Base-by-base conservation (phyloP, 1,284 basidiomycete species). In the Lignosus rhinocerotis region DNA sequence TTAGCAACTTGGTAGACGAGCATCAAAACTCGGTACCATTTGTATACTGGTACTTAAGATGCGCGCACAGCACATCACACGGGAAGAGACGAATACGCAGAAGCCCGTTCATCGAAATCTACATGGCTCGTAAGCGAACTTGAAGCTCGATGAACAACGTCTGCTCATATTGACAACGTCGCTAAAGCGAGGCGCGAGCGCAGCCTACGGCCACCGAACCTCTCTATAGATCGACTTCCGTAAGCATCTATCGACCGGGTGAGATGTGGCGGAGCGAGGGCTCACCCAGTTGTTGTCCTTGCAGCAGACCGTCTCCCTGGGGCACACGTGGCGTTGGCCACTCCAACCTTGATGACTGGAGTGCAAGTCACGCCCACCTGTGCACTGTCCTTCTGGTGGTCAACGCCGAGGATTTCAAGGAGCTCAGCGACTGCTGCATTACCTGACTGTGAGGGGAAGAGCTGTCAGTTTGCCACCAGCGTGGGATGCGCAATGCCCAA, bases 231-330 rank as follows among this genome's bases (percentile, higher is more conserved):
- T 25, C 25, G 4, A 25, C 4, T 4, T 25, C 2, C 25, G 25
- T 25, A 4, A 25, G 25, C 25, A 25, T 25, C 2, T 25, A 25
- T 25, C 4, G 25, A 25, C 25, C 25, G 25, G 5, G 6, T 16
- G 17, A 10, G 36, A 16, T n/a, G 1, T 3, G 31, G 8, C 16
- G 9, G 8, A 17, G 17, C 7, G 10, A 6, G 38, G 14, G 55
- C 62, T 58, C 47, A 66, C 65, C 42, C 60, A 49, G 59, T 57
- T 63, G 66, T 67, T 67, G 64, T 67, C 61, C 56, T 60, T 21
- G 61, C 66, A 66, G 64, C 64, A 67, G 33, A 67, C 66, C 6
- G 62, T 42, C 42, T 38, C 52, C 6, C 57, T 50, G 14, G 43
- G 32, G 63, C 65, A 66, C n/a, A n/a, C 2, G 57, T 47, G 34